Conservation (phyloP, 2,329 filamentous ascomycete genomes). For the Verticillium tricorpus region DNA sequence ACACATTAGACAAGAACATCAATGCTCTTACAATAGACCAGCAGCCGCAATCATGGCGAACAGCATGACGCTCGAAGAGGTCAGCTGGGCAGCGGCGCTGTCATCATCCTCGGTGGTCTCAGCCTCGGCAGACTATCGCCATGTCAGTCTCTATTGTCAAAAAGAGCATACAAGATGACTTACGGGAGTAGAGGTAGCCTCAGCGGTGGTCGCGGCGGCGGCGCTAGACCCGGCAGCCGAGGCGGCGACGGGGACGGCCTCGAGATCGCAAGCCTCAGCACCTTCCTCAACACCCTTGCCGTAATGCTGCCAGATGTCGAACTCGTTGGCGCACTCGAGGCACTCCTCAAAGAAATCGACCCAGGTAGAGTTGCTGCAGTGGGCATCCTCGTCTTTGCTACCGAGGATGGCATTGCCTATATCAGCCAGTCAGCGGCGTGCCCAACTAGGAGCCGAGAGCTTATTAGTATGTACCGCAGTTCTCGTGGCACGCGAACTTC, state of each 20-base stretch:
- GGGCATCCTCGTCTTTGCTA: slow-evolving; percentile 21
- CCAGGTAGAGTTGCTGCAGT: slow-evolving; percentile 34
- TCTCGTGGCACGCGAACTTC: slow-evolving; percentile 31
- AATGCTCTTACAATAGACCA: slow-evolving; percentile 1
- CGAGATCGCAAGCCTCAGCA: slow-evolving; percentile 22
- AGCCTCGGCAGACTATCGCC: not conserved
- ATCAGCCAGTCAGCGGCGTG: slow-evolving; percentile 3
- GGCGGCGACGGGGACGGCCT: slow-evolving; percentile 5
- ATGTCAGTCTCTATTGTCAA: not conserved
- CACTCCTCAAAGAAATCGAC: slow-evolving; percentile 33
- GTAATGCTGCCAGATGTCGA: slow-evolving; percentile 41
- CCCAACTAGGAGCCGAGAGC: not conserved
- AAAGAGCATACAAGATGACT: not conserved
- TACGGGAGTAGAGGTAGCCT: not conserved
- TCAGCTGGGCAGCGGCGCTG: not conserved
- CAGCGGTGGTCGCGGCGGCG: not conserved
- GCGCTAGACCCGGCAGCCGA: not conserved
- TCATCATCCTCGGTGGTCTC: not conserved
- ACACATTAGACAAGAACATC: not conserved
- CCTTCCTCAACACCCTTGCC: slow-evolving; percentile 26
- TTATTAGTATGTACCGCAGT: slow-evolving; percentile 32
- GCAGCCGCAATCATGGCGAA: slow-evolving; percentile 3
- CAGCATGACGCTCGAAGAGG: slow-evolving; percentile 2
- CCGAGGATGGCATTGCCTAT: slow-evolving; percentile 28
- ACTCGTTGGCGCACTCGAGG: slow-evolving; percentile 36